Conservation (phyloP, 148 eudicot genomes). For the Drosera capensis region DNA sequence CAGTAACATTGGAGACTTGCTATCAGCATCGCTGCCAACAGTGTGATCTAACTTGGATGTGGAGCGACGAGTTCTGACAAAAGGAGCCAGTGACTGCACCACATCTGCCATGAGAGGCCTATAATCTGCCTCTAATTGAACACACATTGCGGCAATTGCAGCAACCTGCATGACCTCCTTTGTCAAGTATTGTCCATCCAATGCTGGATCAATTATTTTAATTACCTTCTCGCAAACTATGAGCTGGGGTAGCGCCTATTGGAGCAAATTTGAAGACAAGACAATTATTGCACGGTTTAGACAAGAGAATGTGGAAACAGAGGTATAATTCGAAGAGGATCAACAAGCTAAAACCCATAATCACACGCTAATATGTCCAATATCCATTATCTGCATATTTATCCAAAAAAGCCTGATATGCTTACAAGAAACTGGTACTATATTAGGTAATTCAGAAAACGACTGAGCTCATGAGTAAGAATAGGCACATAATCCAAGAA, state of each 20-base stretch:
- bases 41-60: constrained; percentile 21
- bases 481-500: too few species aligned
- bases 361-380: too few species aligned
- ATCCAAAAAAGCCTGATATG: too few species aligned
- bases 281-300: background rate
- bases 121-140: constrained; percentile 90
- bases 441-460: too few species aligned
- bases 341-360: too few species aligned
- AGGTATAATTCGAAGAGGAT: background rate
- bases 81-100: constrained; percentile 80
- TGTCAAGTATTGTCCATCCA: constrained; percentile 72
- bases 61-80: constrained; percentile 44
- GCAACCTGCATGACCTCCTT: constrained; percentile 90
- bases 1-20: constrained; percentile 32
- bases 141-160: constrained; percentile 95
- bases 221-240: constrained; percentile 75
- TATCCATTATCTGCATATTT: too few species aligned
- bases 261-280: constrained; percentile 2
- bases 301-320: background rate
- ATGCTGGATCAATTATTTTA: constrained; percentile 74
- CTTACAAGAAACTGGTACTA: too few species aligned
- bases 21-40: constrained; percentile 27
- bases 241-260: constrained; percentile 73
- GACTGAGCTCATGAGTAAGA: too few species aligned
- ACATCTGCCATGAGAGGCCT: constrained; percentile 96